Conservation (phyloP, 2,329 filamentous ascomycete species). For the Cladophialophora carrionii region DNA sequence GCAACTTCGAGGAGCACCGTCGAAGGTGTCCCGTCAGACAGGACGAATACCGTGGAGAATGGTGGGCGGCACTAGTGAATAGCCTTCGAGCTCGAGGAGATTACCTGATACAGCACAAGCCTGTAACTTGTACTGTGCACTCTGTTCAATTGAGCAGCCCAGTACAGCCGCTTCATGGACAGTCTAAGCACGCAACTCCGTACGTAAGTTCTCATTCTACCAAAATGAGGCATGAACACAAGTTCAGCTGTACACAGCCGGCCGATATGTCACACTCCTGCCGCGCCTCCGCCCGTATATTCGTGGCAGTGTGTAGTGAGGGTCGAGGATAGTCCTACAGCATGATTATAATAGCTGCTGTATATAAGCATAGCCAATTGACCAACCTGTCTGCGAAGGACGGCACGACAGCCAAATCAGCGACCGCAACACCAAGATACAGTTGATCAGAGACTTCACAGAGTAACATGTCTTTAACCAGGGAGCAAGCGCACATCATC, state of each 20-base stretch:
- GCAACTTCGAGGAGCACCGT: background rate
- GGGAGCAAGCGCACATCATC: conserved; percentile 66
- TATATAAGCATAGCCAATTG: background rate
- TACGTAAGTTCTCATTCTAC: background rate
- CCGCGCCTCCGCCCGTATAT: background rate
- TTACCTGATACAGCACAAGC: background rate
- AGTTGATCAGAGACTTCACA: background rate
- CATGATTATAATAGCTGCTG: background rate
- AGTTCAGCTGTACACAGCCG: background rate
- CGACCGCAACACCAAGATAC: background rate
- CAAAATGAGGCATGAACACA: background rate
- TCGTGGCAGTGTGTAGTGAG: background rate
- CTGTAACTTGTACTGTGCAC: background rate
- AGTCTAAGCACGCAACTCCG: background rate
- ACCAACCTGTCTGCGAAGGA: background rate
- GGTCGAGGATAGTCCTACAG: background rate
- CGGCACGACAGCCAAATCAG: background rate
- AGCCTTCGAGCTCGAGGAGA: background rate
- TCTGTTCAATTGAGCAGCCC: background rate
- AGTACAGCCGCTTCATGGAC: background rate
- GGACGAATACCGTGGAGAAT: background rate
- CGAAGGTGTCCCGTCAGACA: background rate
- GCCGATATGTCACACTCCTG: background rate
- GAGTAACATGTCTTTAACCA: conserved; percentile 55
- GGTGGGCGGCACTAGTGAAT: background rate